These are phyloP conservation scores for Jacaranda copaia DNA, from an alignment of 257 asterid genomes.

Conservation along the genomic window DNA sequence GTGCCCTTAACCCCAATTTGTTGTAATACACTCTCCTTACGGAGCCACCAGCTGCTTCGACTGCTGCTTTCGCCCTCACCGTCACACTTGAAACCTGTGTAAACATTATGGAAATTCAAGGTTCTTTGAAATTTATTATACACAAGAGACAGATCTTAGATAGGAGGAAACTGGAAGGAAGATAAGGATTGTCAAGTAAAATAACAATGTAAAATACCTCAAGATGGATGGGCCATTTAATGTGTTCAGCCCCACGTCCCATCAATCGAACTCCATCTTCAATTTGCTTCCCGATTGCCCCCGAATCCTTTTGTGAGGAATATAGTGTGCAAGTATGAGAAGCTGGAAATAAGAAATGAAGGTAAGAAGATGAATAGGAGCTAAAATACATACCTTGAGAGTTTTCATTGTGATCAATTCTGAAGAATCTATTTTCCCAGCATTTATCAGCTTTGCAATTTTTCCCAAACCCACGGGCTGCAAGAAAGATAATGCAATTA, in stretches of 20 bases:
- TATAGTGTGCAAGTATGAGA: conserved; percentile 31
- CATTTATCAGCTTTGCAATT: conserved; percentile 89
- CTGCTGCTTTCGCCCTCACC: conserved; percentile 90
- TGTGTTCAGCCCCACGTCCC: conserved; percentile 89
- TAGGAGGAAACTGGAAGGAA: too few species aligned
- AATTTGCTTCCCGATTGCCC: conserved; percentile 94
- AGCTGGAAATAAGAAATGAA: conserved; percentile 19
- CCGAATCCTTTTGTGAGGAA: conserved; percentile 60
- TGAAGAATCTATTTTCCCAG: conserved; percentile 95
- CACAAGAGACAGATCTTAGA: too few species aligned
- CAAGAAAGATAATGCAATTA: conserved; percentile 28
- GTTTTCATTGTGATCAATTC: conserved; percentile 95
- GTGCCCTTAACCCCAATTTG: conserved; percentile 81
- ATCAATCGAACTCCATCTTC: conserved; percentile 87
- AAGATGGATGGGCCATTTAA: conserved; percentile 92
- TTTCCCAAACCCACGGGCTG: conserved; percentile 98
- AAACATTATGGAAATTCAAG: background rate
- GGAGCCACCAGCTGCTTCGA: conserved; percentile 89
- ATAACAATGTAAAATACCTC: conserved; percentile 58
- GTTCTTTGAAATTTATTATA: background rate
- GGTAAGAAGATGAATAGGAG: conserved; percentile 4
- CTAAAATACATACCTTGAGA: conserved; percentile 66
- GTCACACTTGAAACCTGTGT: conserved; percentile 91
- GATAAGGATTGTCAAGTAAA: background rate
- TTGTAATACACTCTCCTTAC: conserved; percentile 94